phyloP scores from a whole-genome alignment of 495 filamentous ascomycete species.

The Bathelium albidoporum region DNA sequence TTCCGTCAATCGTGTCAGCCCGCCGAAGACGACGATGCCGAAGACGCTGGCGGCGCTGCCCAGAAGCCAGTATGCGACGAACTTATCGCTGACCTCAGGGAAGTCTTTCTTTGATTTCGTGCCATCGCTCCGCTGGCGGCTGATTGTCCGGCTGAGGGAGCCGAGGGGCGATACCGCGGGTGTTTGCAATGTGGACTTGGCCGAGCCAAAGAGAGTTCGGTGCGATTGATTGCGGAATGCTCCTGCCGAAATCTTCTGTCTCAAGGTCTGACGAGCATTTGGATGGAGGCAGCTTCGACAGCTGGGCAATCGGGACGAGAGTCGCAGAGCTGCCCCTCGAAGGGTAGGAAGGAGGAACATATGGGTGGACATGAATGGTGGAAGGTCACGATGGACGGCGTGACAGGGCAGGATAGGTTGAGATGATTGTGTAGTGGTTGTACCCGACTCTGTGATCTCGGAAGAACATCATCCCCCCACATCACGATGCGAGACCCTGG shows the following conservation, averaged over 20 bases:
- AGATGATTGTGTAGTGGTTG: no score
- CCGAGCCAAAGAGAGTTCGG: background rate
- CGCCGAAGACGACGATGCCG: constrained; percentile 92
- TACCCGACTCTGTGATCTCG: no score
- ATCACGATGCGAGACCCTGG: background rate
- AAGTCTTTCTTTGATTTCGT: constrained; percentile 39
- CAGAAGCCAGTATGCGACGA: constrained; percentile 84
- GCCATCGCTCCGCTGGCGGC: background rate
- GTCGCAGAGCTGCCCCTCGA: constrained; percentile 41
- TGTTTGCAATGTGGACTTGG: background rate
- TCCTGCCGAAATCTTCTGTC: constrained; percentile 21
- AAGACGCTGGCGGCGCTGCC: constrained; percentile 88
- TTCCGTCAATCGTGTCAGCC: constrained; percentile 85
- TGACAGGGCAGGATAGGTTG: background rate
- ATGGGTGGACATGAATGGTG: constrained; percentile 5
- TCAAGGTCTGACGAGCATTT: background rate
- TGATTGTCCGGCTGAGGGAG: constrained; percentile 18
- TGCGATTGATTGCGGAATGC: constrained; percentile 18
- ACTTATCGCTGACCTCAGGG: constrained; percentile 59
- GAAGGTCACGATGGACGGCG: background rate
- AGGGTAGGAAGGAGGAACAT: constrained; percentile 31
- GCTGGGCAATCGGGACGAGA: constrained; percentile 47
- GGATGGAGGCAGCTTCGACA: constrained; percentile 48
- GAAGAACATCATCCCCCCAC: background rate
- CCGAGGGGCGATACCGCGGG: constrained; percentile 16